Conservation (phyloP, 495 filamentous ascomycete genomes). For the Trichoderma reesei region DNA sequence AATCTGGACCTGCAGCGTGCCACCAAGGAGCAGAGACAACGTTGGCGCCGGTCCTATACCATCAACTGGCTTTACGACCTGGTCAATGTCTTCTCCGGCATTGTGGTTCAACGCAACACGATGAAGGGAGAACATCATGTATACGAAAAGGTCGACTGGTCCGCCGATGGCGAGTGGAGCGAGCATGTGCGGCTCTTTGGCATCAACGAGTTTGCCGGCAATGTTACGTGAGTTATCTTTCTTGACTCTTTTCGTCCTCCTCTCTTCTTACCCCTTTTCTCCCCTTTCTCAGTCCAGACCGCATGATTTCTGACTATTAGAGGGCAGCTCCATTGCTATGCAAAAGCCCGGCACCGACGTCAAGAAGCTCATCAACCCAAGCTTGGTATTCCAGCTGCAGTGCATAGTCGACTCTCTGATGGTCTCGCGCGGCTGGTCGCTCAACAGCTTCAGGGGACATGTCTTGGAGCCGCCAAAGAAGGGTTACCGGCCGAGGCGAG, state of each 20-base stretch:
- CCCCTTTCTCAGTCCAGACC: background rate
- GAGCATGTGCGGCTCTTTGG: constrained; percentile 29
- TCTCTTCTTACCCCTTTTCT: background rate
- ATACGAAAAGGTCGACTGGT: constrained; percentile 21
- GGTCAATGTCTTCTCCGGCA: constrained; percentile 31
- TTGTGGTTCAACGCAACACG: constrained; percentile 31
- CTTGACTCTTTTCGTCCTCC: background rate
- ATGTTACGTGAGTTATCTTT: constrained; percentile 17
- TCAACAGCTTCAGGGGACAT: constrained; percentile 23
- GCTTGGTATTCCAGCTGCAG: constrained; percentile 39
- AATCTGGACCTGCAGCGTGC: constrained; percentile 29
- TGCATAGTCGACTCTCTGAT: constrained; percentile 36
- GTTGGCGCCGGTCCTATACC: constrained; percentile 37
- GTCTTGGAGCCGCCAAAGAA: constrained; percentile 21
- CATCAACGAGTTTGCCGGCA: constrained; percentile 29
- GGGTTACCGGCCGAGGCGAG: constrained; percentile 28
- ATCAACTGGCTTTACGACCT: constrained; percentile 45
- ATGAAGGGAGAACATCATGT: constrained; percentile 22
- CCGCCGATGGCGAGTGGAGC: constrained; percentile 13
- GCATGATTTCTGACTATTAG: background rate
- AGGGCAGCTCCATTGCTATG: constrained; percentile 24
- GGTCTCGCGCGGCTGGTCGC: constrained; percentile 31
- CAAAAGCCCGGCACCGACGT: constrained; percentile 30
- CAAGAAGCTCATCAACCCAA: constrained; percentile 30
- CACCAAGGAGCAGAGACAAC: constrained; percentile 26